These are phyloP conservation scores for Goffeauzyma gilvescens DNA, from an alignment of 768 basidiomycete genomes.

Conservation along the genomic window DNA sequence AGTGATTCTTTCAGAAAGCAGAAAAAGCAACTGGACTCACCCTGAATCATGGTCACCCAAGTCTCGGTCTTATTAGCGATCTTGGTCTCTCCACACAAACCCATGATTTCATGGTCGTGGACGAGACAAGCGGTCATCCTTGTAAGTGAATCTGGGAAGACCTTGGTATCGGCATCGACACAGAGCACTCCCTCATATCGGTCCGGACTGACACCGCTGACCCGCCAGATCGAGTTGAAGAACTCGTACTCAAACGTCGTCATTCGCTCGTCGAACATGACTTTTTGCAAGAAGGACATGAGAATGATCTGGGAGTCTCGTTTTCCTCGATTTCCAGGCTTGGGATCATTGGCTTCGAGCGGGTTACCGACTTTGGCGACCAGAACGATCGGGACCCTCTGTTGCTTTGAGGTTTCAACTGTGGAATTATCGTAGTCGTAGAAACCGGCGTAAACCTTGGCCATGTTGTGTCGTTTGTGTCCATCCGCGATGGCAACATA, in stretches of 20 bases:
- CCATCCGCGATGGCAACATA: constrained; percentile 98
- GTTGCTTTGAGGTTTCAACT: constrained; percentile 77
- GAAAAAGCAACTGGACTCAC: constrained; percentile 36
- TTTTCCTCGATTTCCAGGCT: constrained; percentile 96
- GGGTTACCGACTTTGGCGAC: constrained; percentile 94
- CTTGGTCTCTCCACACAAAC: constrained; percentile 96
- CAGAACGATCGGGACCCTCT: constrained; percentile 84
- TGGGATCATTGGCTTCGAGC: constrained; percentile 63
- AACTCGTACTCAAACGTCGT: constrained; percentile 99
- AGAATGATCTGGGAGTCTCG: constrained; percentile 95
- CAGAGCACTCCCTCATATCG: constrained; percentile 86
- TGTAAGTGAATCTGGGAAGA: constrained; percentile 93
- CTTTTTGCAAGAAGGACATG: constrained; percentile 95
- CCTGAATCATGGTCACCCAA: constrained; percentile 99
- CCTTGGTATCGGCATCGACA: constrained; percentile 95
- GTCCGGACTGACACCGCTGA: constrained; percentile 86
- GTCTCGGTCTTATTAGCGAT: constrained; percentile 98
- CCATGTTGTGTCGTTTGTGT: constrained; percentile 99
- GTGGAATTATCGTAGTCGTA: constrained; percentile 87
- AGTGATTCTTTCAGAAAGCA: neutral
- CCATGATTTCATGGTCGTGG: constrained; percentile 95
- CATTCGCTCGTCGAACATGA: constrained; percentile 99
- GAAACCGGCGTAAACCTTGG: constrained; percentile 92
- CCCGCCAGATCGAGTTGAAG: constrained; percentile 94
- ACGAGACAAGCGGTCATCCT: constrained; percentile 95